Base-by-base conservation (phyloP, 2,329 filamentous ascomycete species). In the Claviceps sorghi region DNA sequence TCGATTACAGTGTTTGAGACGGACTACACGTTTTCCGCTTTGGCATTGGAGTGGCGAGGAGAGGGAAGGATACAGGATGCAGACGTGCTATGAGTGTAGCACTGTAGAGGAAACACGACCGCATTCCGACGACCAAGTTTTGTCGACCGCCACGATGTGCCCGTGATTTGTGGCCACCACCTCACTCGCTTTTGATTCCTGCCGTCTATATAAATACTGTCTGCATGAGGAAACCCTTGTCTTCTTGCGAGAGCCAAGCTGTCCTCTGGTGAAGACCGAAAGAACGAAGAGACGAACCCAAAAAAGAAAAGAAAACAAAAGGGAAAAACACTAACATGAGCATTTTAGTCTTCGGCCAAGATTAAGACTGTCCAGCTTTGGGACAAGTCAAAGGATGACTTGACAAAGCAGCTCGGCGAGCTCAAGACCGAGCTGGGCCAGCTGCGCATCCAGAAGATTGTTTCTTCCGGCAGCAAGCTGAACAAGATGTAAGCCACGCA, bases 321-420 rank as follows among this genome's bases (percentile, higher is more conserved):
- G 13, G 2, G 26, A 3, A 2, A 41, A 15, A 19, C 10, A 36
- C 48, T 50, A 17, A 50, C 40, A 19, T 22, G 26, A 10, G 5
- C 29, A 49, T 22, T 22, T 53, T 60, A 73, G 70, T 73, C 70
- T 68, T 70, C 70, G 62, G 66, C 67, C 64, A 84, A 83, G 82
- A 88, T 98, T 77, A 97, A 96, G 86, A 84, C 91, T 74, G 82
- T 82, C 77, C 82, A 87, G 78, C 88, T 98, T 75, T 97, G 93
- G 93, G 83, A 82, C 79, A 98, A 98, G 88, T 90, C 82, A 85
- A 97, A 97, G 85, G 88, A 95, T 70, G 94, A 98, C 68, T 82
- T 98, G 75, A 82, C 82, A 71, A 95, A 93, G 82, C 89, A 95
- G 76, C 84, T 96, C 69, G 83, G 83, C 66, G 89, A 95, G 76